Conservation (phyloP, 176 grass and related monocot species). For the maize (Zea mays) region Zm-B73-REFERENCE-NAM-5.0 NC_050104.1:95695001-95695500, state of each 20-base stretch:
- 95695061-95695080: conserved; percentile 47
- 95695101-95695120: conserved; percentile 80
- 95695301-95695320: conserved; percentile 78
- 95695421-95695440: conserved; percentile 70
- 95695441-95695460: conserved; percentile 49
- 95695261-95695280: conserved; percentile 74
- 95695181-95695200: conserved; percentile 86
- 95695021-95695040: conserved; percentile 67
- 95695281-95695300: conserved; percentile 74
- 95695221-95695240: conserved; percentile 71
- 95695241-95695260: conserved; percentile 70
- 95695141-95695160: conserved; percentile 67
- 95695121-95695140: conserved; percentile 64
- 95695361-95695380: conserved; percentile 67
- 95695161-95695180: conserved; percentile 74
- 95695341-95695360: conserved; percentile 67
- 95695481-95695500: conserved; percentile 67
- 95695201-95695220: conserved; percentile 55
- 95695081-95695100: conserved; percentile 73
- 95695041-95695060: conserved; percentile 72
- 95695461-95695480: conserved; percentile 76
- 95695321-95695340: conserved; percentile 80
- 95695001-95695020: conserved; percentile 71
- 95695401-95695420: conserved; percentile 75
- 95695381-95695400: conserved; percentile 54